Evolutionary conservation across 2,329 filamentous ascomycete species (phyloP), one percentile per base, ranked within the genome.

Genomic region (Pseudocercospora musae): DNA sequence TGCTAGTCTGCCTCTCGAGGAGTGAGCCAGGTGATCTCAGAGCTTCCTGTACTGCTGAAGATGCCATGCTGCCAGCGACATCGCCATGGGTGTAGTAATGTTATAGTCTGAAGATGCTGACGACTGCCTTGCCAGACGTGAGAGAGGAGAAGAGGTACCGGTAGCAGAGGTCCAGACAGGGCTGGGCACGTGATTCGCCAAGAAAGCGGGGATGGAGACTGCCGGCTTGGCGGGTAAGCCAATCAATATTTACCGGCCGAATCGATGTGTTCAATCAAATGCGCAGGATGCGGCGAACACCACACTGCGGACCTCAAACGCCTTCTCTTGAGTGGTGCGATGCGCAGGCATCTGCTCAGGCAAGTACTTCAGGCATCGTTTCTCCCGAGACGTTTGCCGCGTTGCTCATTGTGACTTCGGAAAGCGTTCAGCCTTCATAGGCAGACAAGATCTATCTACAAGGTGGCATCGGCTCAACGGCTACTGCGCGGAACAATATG

Each of bases 381-480:
- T n/a, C n/a, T n/a, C n/a, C n/a, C n/a, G n/a, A n/a, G n/a, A n/a
- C n/a, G n/a, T n/a, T n/a, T n/a, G n/a, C n/a, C n/a, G n/a, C n/a
- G n/a, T n/a, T n/a, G n/a, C n/a, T n/a, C n/a, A n/a, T n/a, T n/a
- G n/a, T n/a, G n/a, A n/a, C n/a, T n/a, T n/a, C n/a, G n/a, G n/a
- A n/a, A n/a, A n/a, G n/a, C n/a, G n/a, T n/a, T n/a, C n/a, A n/a
- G n/a, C n/a, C n/a, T n/a, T n/a, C n/a, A n/a, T n/a, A n/a, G n/a
- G n/a, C n/a, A n/a, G n/a, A n/a, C n/a, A n/a, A n/a, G n/a, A n/a
- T n/a, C n/a, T 46, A 82, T 94, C 15, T 87, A 91, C 71, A 93
- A 93, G 79, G 82, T 94, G 64, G 89, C 90, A 0, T 94, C 0
- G 90, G 90, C 42, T 89, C 86, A 3, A 93, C 90, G 0, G 79